Conservation (phyloP, 208 protist species). For the Spongospora subterranea region DNA sequence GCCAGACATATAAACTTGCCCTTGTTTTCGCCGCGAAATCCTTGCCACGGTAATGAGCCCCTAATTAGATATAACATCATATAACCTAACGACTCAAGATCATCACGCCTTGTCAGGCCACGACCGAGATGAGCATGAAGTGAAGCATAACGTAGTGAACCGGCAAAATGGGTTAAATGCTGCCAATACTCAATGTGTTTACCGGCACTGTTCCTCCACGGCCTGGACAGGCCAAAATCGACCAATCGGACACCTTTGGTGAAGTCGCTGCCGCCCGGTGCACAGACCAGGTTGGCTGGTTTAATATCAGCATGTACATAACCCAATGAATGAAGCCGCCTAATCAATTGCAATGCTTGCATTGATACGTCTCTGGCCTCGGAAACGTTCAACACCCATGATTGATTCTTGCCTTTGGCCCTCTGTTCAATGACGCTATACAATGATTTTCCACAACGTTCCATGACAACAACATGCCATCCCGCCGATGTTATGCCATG, state of each 20-base stretch:
- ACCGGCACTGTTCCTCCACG: slow-evolving; percentile 23
- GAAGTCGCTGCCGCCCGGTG: background rate
- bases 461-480: slow-evolving; percentile 61
- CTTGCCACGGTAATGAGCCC: slow-evolving; percentile 97
- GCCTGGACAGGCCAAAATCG: slow-evolving; percentile 59
- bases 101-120: slow-evolving; percentile 59
- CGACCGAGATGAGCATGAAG: slow-evolving; percentile 60
- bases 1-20: slow-evolving; percentile 96
- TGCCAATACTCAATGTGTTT: slow-evolving; percentile 62
- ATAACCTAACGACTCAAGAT: slow-evolving; percentile 94
- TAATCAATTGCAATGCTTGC: slow-evolving; percentile 45
- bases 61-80: slow-evolving; percentile 98
- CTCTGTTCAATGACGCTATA: slow-evolving; percentile 34
- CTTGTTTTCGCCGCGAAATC: slow-evolving; percentile 96
- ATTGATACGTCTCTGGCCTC: slow-evolving; percentile 2
- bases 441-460: slow-evolving; percentile 56
- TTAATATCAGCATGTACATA: slow-evolving; percentile 62
- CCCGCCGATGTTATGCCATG: background rate
- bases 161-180: slow-evolving; percentile 54
- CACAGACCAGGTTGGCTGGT: slow-evolving; percentile 61
- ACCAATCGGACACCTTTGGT: slow-evolving; percentile 52
- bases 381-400: background rate
- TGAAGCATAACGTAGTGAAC: slow-evolving; percentile 59
- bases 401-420: slow-evolving; percentile 45
- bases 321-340: slow-evolving; percentile 48